Evolutionary conservation across 2,329 filamentous ascomycete genomes (phyloP).

Genomic region (Alternaria tenuissima): DNA sequence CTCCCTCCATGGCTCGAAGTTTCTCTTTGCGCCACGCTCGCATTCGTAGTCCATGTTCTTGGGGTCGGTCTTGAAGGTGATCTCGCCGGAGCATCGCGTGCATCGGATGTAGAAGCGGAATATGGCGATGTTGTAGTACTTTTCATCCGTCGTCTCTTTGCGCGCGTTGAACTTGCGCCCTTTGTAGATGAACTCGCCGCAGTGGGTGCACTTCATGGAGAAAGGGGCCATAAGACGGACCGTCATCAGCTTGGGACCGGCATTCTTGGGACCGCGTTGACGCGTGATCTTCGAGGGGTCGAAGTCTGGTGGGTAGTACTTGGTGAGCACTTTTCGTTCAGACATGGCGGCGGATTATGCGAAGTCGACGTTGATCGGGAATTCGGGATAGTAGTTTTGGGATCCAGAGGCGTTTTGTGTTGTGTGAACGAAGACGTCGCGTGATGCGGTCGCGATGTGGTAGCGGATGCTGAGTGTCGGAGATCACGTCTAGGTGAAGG

Average conservation of each 20-base stretch:
- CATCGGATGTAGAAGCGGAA: constrained; percentile 89
- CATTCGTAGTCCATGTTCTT: constrained; percentile 91
- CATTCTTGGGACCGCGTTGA: constrained; percentile 72
- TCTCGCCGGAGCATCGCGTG: constrained; percentile 84
- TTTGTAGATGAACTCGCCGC: constrained; percentile 87
- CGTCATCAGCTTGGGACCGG: constrained; percentile 81
- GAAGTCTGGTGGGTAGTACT: constrained; percentile 80
- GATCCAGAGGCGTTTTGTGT: background rate
- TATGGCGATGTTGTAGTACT: constrained; percentile 87
- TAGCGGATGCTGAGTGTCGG: background rate
- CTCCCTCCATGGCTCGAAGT: constrained; percentile 90
- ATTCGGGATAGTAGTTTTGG: background rate
- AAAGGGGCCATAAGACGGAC: constrained; percentile 93
- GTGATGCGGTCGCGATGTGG: background rate
- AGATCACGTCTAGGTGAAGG: constrained; percentile 11
- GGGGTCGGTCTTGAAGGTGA: constrained; percentile 93
- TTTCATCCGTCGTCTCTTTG: constrained; percentile 91
- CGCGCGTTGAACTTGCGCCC: constrained; percentile 94
- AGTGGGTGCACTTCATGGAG: constrained; percentile 75
- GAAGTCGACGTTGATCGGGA: background rate
- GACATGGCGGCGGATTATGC: constrained; percentile 68
- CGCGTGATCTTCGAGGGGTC: constrained; percentile 82
- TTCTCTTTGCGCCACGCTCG: constrained; percentile 85
- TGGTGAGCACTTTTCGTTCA: constrained; percentile 80
- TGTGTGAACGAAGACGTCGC: background rate